phyloP scores from a whole-genome alignment of 2,329 filamentous ascomycete genomes.

The Microcera coccophila region DNA sequence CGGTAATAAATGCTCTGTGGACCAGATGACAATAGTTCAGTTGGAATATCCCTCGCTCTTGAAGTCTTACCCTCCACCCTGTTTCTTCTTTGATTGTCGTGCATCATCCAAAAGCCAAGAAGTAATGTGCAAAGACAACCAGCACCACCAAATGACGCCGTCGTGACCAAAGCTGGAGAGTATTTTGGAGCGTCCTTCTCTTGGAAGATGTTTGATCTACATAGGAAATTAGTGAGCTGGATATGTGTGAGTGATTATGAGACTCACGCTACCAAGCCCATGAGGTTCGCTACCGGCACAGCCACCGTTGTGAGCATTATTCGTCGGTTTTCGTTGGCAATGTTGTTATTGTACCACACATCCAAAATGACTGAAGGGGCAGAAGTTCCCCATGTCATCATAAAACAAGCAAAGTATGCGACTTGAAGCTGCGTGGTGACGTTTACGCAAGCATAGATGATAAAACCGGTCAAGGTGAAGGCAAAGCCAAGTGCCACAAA shows the following conservation, averaged over 20 bases:
- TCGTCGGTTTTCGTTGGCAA: conserved; percentile 70
- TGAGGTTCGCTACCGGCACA: conserved; percentile 71
- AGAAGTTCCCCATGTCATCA: conserved; percentile 79
- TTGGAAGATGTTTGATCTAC: conserved; percentile 11
- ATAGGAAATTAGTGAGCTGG: not conserved
- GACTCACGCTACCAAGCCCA: conserved; percentile 32
- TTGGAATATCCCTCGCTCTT: conserved; percentile 8
- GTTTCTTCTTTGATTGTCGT: conserved; percentile 7
- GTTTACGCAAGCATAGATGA: conserved; percentile 70
- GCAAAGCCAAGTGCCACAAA: conserved; percentile 71
- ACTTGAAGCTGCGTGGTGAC: conserved; percentile 58
- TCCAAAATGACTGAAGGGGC: conserved; percentile 68
- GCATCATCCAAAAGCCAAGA: conserved; percentile 9
- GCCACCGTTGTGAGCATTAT: conserved; percentile 67
- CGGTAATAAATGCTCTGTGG: conserved; percentile 7
- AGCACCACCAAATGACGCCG: conserved; percentile 8
- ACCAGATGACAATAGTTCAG: conserved; percentile 6
- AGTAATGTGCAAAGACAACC: conserved; percentile 5
- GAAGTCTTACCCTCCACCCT: conserved; percentile 6
- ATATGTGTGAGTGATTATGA: not conserved
- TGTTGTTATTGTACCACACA: conserved; percentile 75
- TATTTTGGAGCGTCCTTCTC: conserved; percentile 12
- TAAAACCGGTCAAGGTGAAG: conserved; percentile 72
- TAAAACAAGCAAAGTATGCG: conserved; percentile 73
- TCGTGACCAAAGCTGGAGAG: conserved; percentile 7